These are phyloP conservation scores for Hyphopichia burtonii DNA, from an alignment of 1,139 yeast genomes.

Conservation along the genomic window DNA sequence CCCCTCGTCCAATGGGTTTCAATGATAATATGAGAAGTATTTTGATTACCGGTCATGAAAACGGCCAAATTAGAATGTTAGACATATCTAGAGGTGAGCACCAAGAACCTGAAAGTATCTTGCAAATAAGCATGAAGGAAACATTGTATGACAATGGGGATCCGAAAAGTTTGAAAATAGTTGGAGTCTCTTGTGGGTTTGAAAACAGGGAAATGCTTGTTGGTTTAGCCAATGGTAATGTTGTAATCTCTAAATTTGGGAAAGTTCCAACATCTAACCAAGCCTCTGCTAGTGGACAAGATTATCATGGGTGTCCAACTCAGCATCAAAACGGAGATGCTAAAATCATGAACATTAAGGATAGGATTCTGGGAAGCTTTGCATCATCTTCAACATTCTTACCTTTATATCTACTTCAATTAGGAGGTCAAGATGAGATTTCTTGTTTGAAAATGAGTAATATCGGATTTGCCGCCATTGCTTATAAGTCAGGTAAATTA, in stretches of 20 bases:
- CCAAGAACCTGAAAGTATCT: conserved; percentile 50
- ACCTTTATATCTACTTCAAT: conserved; percentile 52
- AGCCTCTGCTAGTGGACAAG: conserved; percentile 14
- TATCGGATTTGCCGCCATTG: conserved; percentile 84
- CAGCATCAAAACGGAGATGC: conserved; percentile 39
- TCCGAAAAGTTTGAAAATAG: conserved; percentile 43
- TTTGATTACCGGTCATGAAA: conserved; percentile 75
- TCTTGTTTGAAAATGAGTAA: conserved; percentile 67
- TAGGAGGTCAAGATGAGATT: conserved; percentile 44
- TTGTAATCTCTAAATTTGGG: conserved; percentile 74
- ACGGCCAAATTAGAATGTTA: conserved; percentile 76
- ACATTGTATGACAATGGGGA: conserved; percentile 31
- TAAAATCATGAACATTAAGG: conserved; percentile 29
- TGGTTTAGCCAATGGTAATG: conserved; percentile 69
- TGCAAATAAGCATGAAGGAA: conserved; percentile 37
- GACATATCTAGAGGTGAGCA: conserved; percentile 80
- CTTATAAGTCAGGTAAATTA: conserved; percentile 72
- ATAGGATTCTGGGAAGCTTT: conserved; percentile 33
- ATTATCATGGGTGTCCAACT: conserved; percentile 29
- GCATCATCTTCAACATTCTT: conserved; percentile 47
- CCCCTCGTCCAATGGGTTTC: conserved; percentile 49
- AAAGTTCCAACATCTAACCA: conserved; percentile 17
- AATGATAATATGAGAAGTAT: conserved; percentile 60
- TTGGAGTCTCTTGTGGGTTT: conserved; percentile 69
- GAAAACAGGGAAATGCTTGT: conserved; percentile 75